Evolutionary conservation across 768 basidiomycete species (phyloP).

Genomic region (Xerocomellus amylosporus): DNA sequence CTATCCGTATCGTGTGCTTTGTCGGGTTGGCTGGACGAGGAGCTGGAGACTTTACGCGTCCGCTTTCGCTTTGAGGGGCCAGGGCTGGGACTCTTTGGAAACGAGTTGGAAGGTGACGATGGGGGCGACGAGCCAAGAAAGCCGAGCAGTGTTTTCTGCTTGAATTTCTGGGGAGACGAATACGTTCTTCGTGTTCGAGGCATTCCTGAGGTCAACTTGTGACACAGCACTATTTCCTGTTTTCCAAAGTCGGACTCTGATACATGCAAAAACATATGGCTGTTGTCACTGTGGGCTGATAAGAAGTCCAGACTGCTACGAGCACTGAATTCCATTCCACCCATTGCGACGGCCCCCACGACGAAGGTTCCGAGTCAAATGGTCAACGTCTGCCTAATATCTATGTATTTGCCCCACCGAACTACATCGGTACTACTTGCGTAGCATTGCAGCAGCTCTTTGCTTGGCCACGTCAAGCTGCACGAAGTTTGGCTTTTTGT

Average conservation of each 20-base stretch:
- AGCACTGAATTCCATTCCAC: too few species aligned
- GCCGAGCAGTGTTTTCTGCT: slow-evolving; percentile 45
- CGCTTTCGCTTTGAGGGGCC: slow-evolving; percentile 16
- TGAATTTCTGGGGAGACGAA: slow-evolving; percentile 30
- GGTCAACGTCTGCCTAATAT: background rate
- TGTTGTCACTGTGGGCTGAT: too few species aligned
- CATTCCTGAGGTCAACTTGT: background rate
- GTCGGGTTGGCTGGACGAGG: slow-evolving; percentile 15
- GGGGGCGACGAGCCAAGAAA: slow-evolving; percentile 33
- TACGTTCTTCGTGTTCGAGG: background rate
- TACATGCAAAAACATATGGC: too few species aligned
- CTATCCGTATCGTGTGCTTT: slow-evolving; percentile 36
- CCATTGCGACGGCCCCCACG: too few species aligned
- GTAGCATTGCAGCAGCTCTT: background rate
- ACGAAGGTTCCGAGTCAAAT: too few species aligned
- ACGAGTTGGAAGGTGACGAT: slow-evolving; percentile 12
- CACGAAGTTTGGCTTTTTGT: slow-evolving; percentile 57
- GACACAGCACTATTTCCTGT: background rate
- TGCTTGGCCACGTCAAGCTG: slow-evolving; percentile 42
- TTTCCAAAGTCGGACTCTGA: background rate
- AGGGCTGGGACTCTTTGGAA: slow-evolving; percentile 1
- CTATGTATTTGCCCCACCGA: background rate
- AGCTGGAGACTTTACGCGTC: slow-evolving; percentile 7
- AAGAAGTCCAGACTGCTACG: too few species aligned
- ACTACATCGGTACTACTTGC: background rate